Conservation (phyloP, 2,329 filamentous ascomycete species). For the Mycogone perniciosa region DNA sequence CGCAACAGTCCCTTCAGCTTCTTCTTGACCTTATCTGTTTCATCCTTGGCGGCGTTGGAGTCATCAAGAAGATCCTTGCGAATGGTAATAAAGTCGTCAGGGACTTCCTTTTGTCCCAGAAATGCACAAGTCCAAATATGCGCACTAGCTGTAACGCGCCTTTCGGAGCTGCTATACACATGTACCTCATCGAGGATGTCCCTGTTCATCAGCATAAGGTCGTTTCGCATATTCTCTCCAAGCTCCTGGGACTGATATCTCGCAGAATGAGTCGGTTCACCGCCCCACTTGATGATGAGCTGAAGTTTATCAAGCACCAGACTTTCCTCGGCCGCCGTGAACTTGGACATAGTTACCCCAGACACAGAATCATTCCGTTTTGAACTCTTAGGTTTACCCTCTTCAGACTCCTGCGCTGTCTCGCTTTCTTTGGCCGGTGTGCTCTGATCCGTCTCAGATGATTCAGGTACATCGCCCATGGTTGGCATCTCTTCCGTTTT, state of each 20-base stretch:
- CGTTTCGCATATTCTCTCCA: conserved; percentile 91
- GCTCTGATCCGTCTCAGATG: neutral
- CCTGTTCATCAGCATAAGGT: conserved; percentile 85
- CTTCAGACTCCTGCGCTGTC: conserved; percentile 1
- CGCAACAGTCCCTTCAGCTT: conserved; percentile 90
- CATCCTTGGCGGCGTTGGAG: conserved; percentile 96
- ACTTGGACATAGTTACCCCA: conserved; percentile 85
- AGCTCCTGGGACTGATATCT: conserved; percentile 94
- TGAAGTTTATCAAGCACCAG: conserved; percentile 93
- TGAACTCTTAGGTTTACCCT: conserved; percentile 28
- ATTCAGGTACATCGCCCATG: conserved; percentile 23
- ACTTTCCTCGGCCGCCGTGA: conserved; percentile 88
- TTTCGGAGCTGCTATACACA: conserved; percentile 92
- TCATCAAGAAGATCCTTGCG: conserved; percentile 94
- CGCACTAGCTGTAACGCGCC: conserved; percentile 88
- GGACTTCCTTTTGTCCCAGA: conserved; percentile 76
- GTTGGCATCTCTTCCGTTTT: conserved; percentile 52
- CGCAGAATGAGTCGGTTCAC: conserved; percentile 94
- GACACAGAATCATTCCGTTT: conserved; percentile 78
- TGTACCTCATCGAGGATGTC: conserved; percentile 88
- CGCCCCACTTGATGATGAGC: conserved; percentile 98
- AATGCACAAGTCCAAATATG: conserved; percentile 94
- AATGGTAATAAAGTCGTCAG: conserved; percentile 79
- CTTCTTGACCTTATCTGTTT: conserved; percentile 99
- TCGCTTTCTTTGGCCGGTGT: conserved; percentile 13